Evolutionary conservation across 2,329 filamentous ascomycete species (phyloP).

Genomic region (Pseudogymnoascus sp.): DNA sequence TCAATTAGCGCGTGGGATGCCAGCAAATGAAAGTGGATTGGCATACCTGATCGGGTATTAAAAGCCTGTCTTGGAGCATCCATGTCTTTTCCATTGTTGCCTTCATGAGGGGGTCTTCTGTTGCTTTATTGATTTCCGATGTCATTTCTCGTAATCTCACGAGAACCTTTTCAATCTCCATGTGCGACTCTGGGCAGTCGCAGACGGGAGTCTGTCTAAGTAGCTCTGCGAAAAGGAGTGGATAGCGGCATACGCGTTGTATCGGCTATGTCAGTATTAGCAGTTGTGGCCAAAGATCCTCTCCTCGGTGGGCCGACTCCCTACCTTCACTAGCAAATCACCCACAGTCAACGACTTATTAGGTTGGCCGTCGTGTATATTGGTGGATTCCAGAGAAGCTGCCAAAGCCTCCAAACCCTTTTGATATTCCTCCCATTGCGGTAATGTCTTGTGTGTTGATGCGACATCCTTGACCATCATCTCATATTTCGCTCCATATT

Average conservation of each 20-base stretch:
- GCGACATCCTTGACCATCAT: conserved; percentile 73
- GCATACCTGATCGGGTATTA: conserved; percentile 64
- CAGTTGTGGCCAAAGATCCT: neutral
- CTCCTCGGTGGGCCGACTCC: conserved; percentile 12
- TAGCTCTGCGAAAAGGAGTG: conserved; percentile 76
- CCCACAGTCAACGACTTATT: conserved; percentile 75
- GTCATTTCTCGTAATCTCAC: conserved; percentile 67
- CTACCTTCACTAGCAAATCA: conserved; percentile 84
- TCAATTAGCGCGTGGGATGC: neutral
- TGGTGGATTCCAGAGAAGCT: conserved; percentile 64
- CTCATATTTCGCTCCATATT: conserved; percentile 86
- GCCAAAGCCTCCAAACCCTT: conserved; percentile 78
- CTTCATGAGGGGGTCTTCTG: conserved; percentile 64
- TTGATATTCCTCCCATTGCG: conserved; percentile 73
- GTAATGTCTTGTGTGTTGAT: conserved; percentile 58
- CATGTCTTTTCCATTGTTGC: conserved; percentile 72
- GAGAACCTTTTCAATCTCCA: conserved; percentile 68
- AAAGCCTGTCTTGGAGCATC: conserved; percentile 73
- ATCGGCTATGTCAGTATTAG: conserved; percentile 58
- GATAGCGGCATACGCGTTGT: conserved; percentile 86
- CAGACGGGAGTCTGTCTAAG: conserved; percentile 74
- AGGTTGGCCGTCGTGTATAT: conserved; percentile 52
- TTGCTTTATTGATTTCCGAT: conserved; percentile 75
- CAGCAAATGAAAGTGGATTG: neutral
- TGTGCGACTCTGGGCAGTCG: conserved; percentile 78